Percentiles rank a stretch among this genome's conserved stretches.
Conservation (phyloP, 805 yeast species). For the Blastobotrys attinorum region DNA sequence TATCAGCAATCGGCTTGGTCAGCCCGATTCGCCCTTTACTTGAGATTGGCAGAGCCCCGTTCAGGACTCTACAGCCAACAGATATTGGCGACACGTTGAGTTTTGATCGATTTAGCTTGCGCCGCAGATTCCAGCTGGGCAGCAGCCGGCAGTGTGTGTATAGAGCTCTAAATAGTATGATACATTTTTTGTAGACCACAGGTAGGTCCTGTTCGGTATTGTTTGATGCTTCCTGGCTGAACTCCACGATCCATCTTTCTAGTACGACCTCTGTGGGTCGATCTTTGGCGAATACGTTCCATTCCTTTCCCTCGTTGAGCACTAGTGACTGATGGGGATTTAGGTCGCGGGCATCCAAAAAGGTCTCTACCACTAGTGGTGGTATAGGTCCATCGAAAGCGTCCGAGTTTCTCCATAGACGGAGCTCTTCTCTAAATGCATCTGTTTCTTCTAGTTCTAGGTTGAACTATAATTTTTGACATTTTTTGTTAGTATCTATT, state of each 20-base stretch:
- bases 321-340: conserved; percentile 51
- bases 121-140: conserved; percentile 60
- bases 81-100: conserved; percentile 33
- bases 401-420: conserved; percentile 46
- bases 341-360: conserved; percentile 55
- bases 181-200: conserved; percentile 62
- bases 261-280: conserved; percentile 79
- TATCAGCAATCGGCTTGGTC: conserved; percentile 41
- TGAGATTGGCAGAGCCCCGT: conserved; percentile 70
- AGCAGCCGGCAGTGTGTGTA: conserved; percentile 58
- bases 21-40: conserved; percentile 83
- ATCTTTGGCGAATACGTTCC: conserved; percentile 46
- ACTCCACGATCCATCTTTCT: conserved; percentile 88
- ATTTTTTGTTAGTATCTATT: conserved; percentile 9
- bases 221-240: conserved; percentile 22
- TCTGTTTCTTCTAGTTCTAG: conserved; percentile 34
- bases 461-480: conserved; percentile 32
- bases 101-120: conserved; percentile 35
- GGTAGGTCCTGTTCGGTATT: conserved; percentile 43
- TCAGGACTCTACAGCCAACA: conserved; percentile 52
- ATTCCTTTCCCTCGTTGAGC: conserved; percentile 45
- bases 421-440: conserved; percentile 46
- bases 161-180: conserved; percentile 65
- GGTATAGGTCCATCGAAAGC: conserved; percentile 35
- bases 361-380: conserved; percentile 82